phyloP scores from a whole-genome alignment of 2,329 filamentous ascomycete species.

The Xylariales sp. region DNA sequence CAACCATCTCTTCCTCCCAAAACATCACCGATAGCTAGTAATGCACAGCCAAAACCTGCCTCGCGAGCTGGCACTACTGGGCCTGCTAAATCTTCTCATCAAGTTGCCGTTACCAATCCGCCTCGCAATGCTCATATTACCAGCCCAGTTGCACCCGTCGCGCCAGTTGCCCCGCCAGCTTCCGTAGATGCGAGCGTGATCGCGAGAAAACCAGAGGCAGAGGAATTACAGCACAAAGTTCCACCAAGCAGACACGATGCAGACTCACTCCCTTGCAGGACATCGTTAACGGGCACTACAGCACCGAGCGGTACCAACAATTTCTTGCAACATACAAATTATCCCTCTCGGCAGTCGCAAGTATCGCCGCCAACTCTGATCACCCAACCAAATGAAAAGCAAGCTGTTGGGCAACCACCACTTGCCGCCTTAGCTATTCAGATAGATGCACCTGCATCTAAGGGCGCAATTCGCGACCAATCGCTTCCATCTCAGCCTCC shows the following conservation, averaged over 20 bases:
- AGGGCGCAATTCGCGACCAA: slow-evolving; percentile 38
- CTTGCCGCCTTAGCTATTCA: slow-evolving; percentile 31
- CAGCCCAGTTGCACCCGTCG: not conserved
- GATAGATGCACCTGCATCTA: slow-evolving; percentile 30
- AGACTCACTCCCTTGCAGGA: not conserved
- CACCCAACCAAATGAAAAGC: slow-evolving; percentile 11
- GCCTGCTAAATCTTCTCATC: slow-evolving; percentile 15
- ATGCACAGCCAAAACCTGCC: slow-evolving; percentile 28
- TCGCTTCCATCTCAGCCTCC: slow-evolving; percentile 52
- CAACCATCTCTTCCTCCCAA: slow-evolving; percentile 22
- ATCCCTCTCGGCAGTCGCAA: slow-evolving; percentile 13
- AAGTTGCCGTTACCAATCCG: slow-evolving; percentile 7
- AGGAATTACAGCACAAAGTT: slow-evolving; percentile 14
- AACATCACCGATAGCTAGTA: slow-evolving; percentile 28
- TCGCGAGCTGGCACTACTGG: slow-evolving; percentile 14
- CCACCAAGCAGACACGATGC: slow-evolving; percentile 18
- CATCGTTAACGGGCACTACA: not conserved
- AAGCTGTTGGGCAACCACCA: slow-evolving; percentile 15
- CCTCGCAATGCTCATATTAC: slow-evolving; percentile 13
- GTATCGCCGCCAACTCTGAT: slow-evolving; percentile 12
- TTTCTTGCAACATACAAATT: not conserved
- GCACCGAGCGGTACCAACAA: slow-evolving; percentile 1
- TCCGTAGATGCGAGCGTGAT: slow-evolving; percentile 1
- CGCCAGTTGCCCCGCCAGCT: not conserved
- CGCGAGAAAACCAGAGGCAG: slow-evolving; percentile 11